Evolutionary conservation across 495 filamentous ascomycete genomes (phyloP).

Genomic region (Penicillium roqueforti): DNA sequence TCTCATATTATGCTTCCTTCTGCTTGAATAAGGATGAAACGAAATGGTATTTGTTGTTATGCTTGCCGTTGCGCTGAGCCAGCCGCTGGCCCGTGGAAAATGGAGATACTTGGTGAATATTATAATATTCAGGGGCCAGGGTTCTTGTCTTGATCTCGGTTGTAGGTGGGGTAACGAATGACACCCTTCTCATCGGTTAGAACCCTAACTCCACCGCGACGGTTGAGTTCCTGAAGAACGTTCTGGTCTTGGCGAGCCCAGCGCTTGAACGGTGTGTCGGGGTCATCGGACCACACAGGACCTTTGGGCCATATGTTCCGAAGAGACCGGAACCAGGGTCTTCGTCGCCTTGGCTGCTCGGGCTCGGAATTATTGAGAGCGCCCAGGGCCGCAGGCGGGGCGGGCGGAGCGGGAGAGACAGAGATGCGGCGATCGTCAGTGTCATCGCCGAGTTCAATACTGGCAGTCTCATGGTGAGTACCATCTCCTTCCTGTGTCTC

Average conservation of each 20-base stretch:
- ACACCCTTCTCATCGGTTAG: slow-evolving; percentile 36
- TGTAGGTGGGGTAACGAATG: slow-evolving; percentile 21
- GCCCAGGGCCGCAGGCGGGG: slow-evolving; percentile 1
- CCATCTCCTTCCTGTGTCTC: slow-evolving; percentile 20
- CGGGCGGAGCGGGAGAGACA: background rate
- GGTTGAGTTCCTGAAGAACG: slow-evolving; percentile 26
- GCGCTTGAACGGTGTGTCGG: slow-evolving; percentile 40
- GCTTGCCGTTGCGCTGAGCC: background rate
- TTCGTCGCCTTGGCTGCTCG: slow-evolving; percentile 7
- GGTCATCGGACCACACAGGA: slow-evolving; percentile 34
- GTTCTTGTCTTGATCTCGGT: slow-evolving; percentile 1
- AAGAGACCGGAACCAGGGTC: slow-evolving; percentile 38
- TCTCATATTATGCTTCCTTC: background rate
- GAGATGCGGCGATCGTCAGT: slow-evolving; percentile 2
- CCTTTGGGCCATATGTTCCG: slow-evolving; percentile 21
- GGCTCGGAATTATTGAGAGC: background rate
- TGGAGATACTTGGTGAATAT: background rate
- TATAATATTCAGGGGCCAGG: background rate
- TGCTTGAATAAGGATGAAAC: background rate
- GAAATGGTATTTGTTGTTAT: background rate
- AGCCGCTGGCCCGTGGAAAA: background rate
- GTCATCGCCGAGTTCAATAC: slow-evolving; percentile 41
- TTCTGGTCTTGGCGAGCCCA: slow-evolving; percentile 41
- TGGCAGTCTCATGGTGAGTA: slow-evolving; percentile 37
- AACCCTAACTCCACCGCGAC: slow-evolving; percentile 27